A percentile compares a stretch with the other conserved stretches of the same genome.
Conservation (phyloP, 2,329 filamentous ascomycete species). For the Eutypa lata region DNA sequence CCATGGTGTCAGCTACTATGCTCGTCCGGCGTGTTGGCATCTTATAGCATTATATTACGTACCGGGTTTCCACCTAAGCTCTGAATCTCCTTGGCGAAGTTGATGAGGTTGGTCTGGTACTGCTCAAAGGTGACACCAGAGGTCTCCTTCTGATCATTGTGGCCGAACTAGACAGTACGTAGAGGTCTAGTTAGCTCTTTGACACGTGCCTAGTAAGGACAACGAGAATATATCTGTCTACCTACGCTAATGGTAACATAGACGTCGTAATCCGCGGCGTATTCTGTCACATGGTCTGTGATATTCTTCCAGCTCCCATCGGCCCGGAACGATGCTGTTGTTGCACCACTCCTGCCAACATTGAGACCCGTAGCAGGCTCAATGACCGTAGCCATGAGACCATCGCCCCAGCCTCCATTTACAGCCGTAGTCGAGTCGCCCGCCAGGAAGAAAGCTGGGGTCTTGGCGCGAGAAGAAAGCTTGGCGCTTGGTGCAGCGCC, state of each 20-base stretch:
- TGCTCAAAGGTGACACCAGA: conserved; percentile 42
- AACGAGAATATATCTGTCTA: not conserved
- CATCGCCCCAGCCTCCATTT: conserved; percentile 56
- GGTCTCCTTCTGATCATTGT: conserved; percentile 57
- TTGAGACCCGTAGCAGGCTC: conserved; percentile 51
- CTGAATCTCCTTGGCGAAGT: conserved; percentile 41
- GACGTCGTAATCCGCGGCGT: conserved; percentile 36
- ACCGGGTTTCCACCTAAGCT: conserved; percentile 42
- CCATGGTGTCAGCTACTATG: not conserved
- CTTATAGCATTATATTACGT: conserved; percentile 8
- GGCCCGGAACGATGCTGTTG: conserved; percentile 51
- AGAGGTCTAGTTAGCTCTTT: not conserved
- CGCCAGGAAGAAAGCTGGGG: conserved; percentile 45
- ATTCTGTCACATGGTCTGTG: conserved; percentile 37
- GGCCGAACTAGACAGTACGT: conserved; percentile 47
- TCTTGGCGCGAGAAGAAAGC: conserved; percentile 8
- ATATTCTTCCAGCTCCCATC: conserved; percentile 52
- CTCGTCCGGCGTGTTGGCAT: not conserved
- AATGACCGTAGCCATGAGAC: conserved; percentile 49
- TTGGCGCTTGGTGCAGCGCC: not conserved
- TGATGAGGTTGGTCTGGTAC: conserved; percentile 49
- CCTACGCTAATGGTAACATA: conserved; percentile 54
- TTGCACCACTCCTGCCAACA: conserved; percentile 53
- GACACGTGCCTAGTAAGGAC: too few relatives aligned
- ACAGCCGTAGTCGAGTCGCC: conserved; percentile 49